Conservation (phyloP, 2,329 filamentous ascomycete species). For the Triangularia verruculosa region DNA sequence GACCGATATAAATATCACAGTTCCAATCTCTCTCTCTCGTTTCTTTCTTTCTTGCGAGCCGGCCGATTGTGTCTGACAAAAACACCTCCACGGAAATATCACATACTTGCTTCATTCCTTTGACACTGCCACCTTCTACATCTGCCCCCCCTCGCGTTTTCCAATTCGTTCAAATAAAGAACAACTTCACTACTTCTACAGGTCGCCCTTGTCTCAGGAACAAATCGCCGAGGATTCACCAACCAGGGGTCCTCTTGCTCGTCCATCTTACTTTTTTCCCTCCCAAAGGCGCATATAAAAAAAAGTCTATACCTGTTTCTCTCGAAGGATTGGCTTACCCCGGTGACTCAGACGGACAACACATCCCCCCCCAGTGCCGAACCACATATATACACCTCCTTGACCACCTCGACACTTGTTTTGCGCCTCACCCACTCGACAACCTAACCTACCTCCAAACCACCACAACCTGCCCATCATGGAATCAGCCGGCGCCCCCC, state of each 20-base stretch:
- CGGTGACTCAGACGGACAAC: not conserved
- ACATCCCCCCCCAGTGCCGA: not conserved
- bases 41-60: not conserved
- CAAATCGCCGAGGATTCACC: not conserved
- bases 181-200: not conserved
- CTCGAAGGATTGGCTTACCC: not conserved
- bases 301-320: not conserved
- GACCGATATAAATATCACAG: not conserved
- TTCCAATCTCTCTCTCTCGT: not conserved
- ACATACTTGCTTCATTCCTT: conserved; percentile 1
- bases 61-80: not conserved
- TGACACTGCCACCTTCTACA: not conserved
- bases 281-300: not conserved
- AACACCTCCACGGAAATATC: not conserved
- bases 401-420: not conserved
- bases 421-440: not conserved
- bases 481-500: conserved; percentile 40
- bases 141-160: not conserved
- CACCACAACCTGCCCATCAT: conserved; percentile 31
- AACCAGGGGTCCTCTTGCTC: not conserved
- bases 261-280: not conserved
- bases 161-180: not conserved
- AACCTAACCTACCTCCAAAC: not conserved
- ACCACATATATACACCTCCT: not conserved
- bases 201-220: not conserved